Conservation (phyloP, 768 basidiomycete species). For the Tubosaeta sp. region DNA sequence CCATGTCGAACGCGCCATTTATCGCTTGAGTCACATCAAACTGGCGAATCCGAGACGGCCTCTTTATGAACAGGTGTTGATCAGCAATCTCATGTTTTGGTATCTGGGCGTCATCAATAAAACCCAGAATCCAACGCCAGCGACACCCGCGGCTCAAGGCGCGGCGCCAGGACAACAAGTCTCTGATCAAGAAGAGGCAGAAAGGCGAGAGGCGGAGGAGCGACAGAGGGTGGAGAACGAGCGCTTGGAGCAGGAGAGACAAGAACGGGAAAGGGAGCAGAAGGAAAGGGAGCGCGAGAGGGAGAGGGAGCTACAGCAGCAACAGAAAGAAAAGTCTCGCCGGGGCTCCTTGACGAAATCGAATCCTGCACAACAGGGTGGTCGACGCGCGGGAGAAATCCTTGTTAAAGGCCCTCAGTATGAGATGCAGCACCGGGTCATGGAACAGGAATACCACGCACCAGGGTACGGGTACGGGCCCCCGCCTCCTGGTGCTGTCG, state of each 20-base stretch:
- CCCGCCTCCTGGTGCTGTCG: conserved; percentile 21
- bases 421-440: conserved; percentile 89
- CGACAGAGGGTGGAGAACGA: conserved; percentile 39
- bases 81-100: conserved; percentile 98
- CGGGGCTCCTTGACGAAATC: conserved; percentile 66
- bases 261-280: conserved; percentile 53
- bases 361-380: conserved; percentile 41
- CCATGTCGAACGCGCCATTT: conserved; percentile 97
- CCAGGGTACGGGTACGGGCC: conserved; percentile 26
- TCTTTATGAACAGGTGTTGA: conserved; percentile 93
- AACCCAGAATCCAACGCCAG: conserved; percentile 50
- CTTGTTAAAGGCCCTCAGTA: conserved; percentile 87
- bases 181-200: conserved; percentile 33
- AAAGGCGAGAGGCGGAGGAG: conserved; percentile 41
- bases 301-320: conserved; percentile 31
- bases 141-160: conserved; percentile 33
- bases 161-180: conserved; percentile 25
- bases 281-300: conserved; percentile 22
- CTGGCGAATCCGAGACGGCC: conserved; percentile 95
- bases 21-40: conserved; percentile 97
- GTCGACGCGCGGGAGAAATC: conserved; percentile 74
- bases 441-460: conserved; percentile 81
- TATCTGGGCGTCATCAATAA: conserved; percentile 98
- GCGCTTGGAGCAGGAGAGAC: conserved; percentile 49
- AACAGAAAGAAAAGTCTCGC: conserved; percentile 38